A percentile compares a stretch with the other conserved stretches of the same genome.
phyloP scores from a whole-genome alignment of 352 stramenopile species.

The Bremia lactucae region DNA sequence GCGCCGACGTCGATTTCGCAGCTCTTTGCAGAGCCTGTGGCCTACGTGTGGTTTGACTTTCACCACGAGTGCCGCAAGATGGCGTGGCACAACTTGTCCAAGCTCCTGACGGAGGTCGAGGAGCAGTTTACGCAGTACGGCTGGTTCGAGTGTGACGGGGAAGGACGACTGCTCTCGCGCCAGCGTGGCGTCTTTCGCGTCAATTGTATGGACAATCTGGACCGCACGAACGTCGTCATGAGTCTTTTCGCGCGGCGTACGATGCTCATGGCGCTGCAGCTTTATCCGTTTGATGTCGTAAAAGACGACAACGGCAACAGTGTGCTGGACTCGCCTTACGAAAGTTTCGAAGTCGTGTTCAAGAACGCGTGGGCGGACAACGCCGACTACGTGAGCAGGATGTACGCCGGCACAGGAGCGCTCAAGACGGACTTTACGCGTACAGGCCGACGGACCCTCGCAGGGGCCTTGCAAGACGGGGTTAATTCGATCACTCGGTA shows the following conservation, averaged over 20 bases:
- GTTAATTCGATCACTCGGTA: conserved; percentile 91
- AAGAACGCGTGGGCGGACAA: conserved; percentile 93
- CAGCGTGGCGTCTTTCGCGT: conserved; percentile 91
- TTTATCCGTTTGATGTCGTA: conserved; percentile 44
- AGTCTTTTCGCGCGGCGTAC: conserved; percentile 82
- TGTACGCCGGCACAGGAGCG: conserved; percentile 92
- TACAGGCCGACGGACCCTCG: conserved; percentile 88
- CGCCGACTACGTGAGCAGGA: conserved; percentile 88
- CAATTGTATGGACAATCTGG: conserved; percentile 98
- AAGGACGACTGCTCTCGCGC: conserved; percentile 36
- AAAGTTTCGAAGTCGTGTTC: conserved; percentile 65
- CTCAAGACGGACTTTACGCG: conserved; percentile 95
- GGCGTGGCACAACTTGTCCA: conserved; percentile 86
- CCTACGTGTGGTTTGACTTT: conserved; percentile 95
- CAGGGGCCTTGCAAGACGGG: conserved; percentile 88
- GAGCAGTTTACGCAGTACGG: conserved; percentile 69
- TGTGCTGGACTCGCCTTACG: conserved; percentile 56
- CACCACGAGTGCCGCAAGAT: conserved; percentile 93
- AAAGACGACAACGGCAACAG: conserved; percentile 41
- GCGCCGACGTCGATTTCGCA: conserved; percentile 46
- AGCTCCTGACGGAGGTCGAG: conserved; percentile 83
- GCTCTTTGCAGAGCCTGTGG: conserved; percentile 46
- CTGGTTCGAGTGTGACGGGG: conserved; percentile 33
- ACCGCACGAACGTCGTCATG: conserved; percentile 84
- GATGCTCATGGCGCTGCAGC: conserved; percentile 68